These are phyloP conservation scores for Periconia digitata DNA, from an alignment of 2,329 filamentous ascomycete genomes.

Conservation along the genomic window DNA sequence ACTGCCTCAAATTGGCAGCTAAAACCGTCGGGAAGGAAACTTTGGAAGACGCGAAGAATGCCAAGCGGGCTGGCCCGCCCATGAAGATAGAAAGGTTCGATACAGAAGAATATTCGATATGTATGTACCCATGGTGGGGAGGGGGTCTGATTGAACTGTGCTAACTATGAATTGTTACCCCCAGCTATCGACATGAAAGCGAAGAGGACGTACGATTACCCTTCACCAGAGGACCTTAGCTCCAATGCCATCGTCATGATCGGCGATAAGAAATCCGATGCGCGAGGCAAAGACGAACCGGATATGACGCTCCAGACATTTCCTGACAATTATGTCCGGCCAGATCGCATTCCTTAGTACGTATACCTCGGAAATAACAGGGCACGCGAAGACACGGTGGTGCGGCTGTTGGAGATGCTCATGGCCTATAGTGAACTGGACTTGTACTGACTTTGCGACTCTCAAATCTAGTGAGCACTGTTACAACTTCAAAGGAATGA, in stretches of 20 bases:
- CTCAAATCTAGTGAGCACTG: too few species aligned
- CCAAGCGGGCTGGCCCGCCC: background rate
- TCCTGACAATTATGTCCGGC: conserved; percentile 5
- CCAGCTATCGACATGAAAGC: background rate
- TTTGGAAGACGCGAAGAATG: background rate
- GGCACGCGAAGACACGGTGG: too few species aligned
- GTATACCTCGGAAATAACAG: too few species aligned
- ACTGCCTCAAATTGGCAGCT: conserved; percentile 3
- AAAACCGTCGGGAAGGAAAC: background rate
- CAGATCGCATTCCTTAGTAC: background rate
- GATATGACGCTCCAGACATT: background rate
- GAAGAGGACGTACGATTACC: background rate
- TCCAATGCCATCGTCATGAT: background rate
- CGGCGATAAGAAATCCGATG: background rate
- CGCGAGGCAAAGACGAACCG: background rate
- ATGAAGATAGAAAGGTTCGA: background rate
- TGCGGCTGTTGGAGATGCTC: too few species aligned
- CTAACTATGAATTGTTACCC: background rate
- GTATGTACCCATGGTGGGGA: too few species aligned
- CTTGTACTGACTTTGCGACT: too few species aligned
- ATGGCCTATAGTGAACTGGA: too few species aligned
- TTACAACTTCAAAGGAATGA: background rate
- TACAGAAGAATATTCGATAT: background rate
- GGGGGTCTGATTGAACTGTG: background rate
- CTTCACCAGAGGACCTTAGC: background rate